Evolutionary conservation across 2,329 filamentous ascomycete species (phyloP).

Genomic region (Podosphaera xanthii): DNA sequence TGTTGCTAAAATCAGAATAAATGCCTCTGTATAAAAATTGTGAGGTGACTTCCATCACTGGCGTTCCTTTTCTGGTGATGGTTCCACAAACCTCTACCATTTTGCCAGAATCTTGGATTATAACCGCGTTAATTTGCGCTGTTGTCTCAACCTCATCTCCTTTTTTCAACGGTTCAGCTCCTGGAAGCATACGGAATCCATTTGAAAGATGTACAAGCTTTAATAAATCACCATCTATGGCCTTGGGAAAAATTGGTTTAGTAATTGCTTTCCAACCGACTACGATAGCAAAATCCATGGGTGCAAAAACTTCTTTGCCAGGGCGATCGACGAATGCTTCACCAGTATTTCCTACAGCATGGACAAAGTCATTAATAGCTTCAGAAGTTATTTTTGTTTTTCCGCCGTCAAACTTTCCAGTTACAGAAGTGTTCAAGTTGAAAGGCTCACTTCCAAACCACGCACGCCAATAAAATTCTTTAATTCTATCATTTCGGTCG

Average conservation of each 20-base stretch:
- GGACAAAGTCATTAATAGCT: constrained; percentile 96
- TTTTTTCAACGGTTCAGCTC: constrained; percentile 84
- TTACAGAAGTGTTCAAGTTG: constrained; percentile 66
- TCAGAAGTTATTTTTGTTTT: constrained; percentile 69
- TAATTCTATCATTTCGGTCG: constrained; percentile 88
- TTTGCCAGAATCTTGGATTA: constrained; percentile 96
- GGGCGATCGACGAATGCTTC: constrained; percentile 93
- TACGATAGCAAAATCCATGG: constrained; percentile 98
- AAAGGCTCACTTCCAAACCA: constrained; percentile 83
- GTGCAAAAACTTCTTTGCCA: constrained; percentile 79
- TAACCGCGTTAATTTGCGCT: constrained; percentile 87
- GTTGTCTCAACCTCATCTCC: constrained; percentile 82
- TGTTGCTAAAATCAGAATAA: constrained; percentile 91
- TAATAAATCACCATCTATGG: constrained; percentile 84
- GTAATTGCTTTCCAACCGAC: constrained; percentile 98
- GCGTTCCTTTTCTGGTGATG: constrained; percentile 57
- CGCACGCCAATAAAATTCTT: constrained; percentile 95
- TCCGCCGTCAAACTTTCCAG: constrained; percentile 76
- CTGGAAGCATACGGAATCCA: constrained; percentile 93
- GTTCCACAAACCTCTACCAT: constrained; percentile 99
- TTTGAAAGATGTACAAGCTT: constrained; percentile 96
- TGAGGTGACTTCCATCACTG: constrained; percentile 95
- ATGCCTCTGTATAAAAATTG: constrained; percentile 91
- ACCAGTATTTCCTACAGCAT: constrained; percentile 91
- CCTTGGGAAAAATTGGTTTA: constrained; percentile 94